Base-by-base conservation (phyloP, 768 basidiomycete genomes). In the Cyclocybe cylindracea region DNA sequence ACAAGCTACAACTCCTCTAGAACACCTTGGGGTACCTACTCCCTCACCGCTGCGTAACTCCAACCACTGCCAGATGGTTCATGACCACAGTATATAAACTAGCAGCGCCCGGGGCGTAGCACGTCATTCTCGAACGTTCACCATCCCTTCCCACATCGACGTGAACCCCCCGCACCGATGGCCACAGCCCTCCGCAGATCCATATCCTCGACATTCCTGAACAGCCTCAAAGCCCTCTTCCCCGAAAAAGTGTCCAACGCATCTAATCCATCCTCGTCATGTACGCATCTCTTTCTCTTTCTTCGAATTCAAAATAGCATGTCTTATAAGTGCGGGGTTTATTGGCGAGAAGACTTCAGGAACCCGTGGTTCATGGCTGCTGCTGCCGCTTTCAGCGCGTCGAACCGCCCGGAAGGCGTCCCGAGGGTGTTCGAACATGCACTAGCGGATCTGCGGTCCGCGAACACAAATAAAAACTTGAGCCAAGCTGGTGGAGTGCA, bases 341-440 rank as follows among this genome's bases (percentile, higher is more conserved):
- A 24, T 24, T 24, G 24, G 24, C 24, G 24, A 24, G 24, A 24
- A 45, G 50, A 61, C 39, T 47, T 61, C 48, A 38, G 45, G 3
- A 83, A 76, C 48, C 78, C 84, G 7, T 87, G 86, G 86, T 82
- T 79, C 51, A 71, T 85, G 39, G 69, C 85, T 32, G 74, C 82
- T 2, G 77, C 78, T 7, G 78, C 84, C 32, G 73, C 78, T 1
- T 85, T 84, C 61, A 76, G 75, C 53, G 79, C 82, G 6, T 77
- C 78, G 61, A 88, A 87, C 58, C 68, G 69, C 33, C 77, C 84
- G 3, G 83, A 85, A 31, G 83, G 70, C 2, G 79, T 86, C 32
- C 80, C 83, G 7, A 60, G 63, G 39, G 78, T 87, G 5, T 84
- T 84, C 61, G 58, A 77, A 39, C 68, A 78, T 53, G 83, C 73